phyloP scores from a whole-genome alignment of 2,329 filamentous ascomycete genomes.

The Claviceps spartinae region DNA sequence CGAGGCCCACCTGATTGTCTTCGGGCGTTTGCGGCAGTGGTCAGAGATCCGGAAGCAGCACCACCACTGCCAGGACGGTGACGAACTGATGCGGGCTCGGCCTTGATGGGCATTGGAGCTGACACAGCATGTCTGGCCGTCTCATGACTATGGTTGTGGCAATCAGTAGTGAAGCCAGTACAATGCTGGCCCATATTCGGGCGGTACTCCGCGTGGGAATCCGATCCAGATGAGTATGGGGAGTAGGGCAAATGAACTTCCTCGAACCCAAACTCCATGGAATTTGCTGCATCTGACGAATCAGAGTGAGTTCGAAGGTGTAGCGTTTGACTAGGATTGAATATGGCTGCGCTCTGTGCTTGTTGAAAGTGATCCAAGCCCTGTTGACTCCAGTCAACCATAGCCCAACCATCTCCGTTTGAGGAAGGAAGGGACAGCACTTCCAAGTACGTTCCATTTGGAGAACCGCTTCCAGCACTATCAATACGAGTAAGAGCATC shows the following conservation, averaged over 20 bases:
- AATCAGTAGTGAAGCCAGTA: conserved; percentile 47
- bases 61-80: conserved; percentile 48
- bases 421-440: conserved; percentile 70
- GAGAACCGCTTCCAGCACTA: conserved; percentile 32
- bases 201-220: conserved; percentile 30
- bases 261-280: conserved; percentile 64
- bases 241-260: conserved; percentile 63
- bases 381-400: conserved; percentile 61
- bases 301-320: conserved; percentile 81
- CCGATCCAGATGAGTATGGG: conserved; percentile 72
- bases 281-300: conserved; percentile 58
- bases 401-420: conserved; percentile 77
- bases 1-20: conserved; percentile 52
- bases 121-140: conserved; percentile 54
- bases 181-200: conserved; percentile 32
- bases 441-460: conserved; percentile 54
- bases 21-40: conserved; percentile 47
- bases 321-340: conserved; percentile 82
- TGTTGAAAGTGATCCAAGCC: conserved; percentile 48
- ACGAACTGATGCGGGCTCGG: conserved; percentile 35
- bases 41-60: conserved; percentile 45
- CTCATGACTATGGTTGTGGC: conserved; percentile 34
- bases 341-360: conserved; percentile 52
- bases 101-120: conserved; percentile 57
- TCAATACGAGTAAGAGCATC: conserved; percentile 27